Conservation (phyloP, 1,284 basidiomycete species). For the Cutaneotrichosporon arboriforme region DNA sequence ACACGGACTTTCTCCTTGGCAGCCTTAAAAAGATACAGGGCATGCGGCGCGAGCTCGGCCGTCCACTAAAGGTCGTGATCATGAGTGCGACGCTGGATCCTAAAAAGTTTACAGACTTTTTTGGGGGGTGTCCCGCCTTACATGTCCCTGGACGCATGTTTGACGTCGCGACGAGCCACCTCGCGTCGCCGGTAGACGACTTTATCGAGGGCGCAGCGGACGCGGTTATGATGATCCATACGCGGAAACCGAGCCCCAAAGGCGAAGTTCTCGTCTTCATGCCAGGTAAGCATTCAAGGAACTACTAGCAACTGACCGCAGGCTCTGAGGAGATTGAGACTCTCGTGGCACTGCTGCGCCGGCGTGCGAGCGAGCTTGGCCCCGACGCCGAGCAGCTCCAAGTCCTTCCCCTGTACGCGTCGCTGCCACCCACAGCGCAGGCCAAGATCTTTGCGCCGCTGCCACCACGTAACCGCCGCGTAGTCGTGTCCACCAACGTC, state of each 20-base stretch:
- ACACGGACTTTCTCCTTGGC: slow-evolving; percentile 91
- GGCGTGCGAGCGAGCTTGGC: slow-evolving; percentile 63
- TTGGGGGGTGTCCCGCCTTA: slow-evolving; percentile 71
- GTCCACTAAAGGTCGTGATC: slow-evolving; percentile 74
- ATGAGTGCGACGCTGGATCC: slow-evolving; percentile 98
- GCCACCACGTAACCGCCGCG: slow-evolving; percentile 69
- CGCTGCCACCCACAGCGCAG: slow-evolving; percentile 72
- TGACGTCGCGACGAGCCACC: slow-evolving; percentile 77
- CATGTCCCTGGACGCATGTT: slow-evolving; percentile 92
- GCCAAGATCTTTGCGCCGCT: slow-evolving; percentile 68
- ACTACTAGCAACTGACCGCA: slow-evolving; percentile 18
- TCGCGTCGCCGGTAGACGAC: slow-evolving; percentile 67
- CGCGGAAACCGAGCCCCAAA: slow-evolving; percentile 57
- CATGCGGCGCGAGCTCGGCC: slow-evolving; percentile 55
- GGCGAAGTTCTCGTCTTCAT: slow-evolving; percentile 94
- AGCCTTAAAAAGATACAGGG: slow-evolving; percentile 81
- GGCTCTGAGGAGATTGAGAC: slow-evolving; percentile 95
- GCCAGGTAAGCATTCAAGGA: no score
- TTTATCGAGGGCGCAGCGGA: slow-evolving; percentile 84
- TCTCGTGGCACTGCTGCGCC: slow-evolving; percentile 65
- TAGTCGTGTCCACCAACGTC: slow-evolving; percentile 90
- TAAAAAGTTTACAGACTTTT: slow-evolving; percentile 85
- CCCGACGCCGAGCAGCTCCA: slow-evolving; percentile 59
- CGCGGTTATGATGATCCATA: slow-evolving; percentile 86
- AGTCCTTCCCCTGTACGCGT: slow-evolving; percentile 75